Percentiles rank a stretch among this genome's conserved stretches.
Evolutionary conservation across 176 grass and related monocot genomes (phyloP).

Genomic region (Eragrostis curvula): DNA sequence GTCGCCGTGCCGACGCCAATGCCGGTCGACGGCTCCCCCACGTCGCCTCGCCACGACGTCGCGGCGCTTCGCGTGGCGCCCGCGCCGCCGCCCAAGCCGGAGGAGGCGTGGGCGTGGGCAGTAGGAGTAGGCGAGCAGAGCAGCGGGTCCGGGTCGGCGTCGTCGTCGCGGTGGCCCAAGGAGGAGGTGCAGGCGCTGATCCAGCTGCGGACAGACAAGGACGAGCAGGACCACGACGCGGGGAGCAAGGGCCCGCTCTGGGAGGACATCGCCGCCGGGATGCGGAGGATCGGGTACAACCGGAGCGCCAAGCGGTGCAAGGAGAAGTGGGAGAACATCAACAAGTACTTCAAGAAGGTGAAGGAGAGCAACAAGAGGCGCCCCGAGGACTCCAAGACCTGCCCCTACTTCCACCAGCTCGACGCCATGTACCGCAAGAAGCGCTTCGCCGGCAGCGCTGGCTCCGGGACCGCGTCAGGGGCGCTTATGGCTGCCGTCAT

Average conservation of each 20-base stretch:
- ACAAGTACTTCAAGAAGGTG: slow-evolving; percentile 98
- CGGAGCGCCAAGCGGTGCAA: slow-evolving; percentile 89
- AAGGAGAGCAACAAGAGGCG: slow-evolving; percentile 93
- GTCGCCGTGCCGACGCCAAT: background rate
- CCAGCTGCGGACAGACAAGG: slow-evolving; percentile 70
- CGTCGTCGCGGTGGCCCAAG: slow-evolving; percentile 93
- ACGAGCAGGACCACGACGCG: slow-evolving; percentile 59
- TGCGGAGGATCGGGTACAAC: slow-evolving; percentile 85
- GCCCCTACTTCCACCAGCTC: slow-evolving; percentile 90
- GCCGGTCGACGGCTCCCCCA: background rate
- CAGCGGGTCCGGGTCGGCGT: slow-evolving; percentile 27
- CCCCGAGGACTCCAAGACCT: slow-evolving; percentile 89
- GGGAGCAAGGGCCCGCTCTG: slow-evolving; percentile 77
- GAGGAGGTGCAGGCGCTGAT: slow-evolving; percentile 86
- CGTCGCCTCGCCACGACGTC: slow-evolving; percentile 23
- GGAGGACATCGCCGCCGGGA: slow-evolving; percentile 85
- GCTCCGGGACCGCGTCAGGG: background rate
- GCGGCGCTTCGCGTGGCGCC: slow-evolving; percentile 9
- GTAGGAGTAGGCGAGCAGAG: slow-evolving; percentile 7
- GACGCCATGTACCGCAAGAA: slow-evolving; percentile 81
- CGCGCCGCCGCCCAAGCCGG: slow-evolving; percentile 4
- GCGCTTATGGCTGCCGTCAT: background rate
- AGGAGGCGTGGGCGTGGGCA: slow-evolving; percentile 1
- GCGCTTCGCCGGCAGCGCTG: slow-evolving; percentile 7
- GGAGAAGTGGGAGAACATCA: slow-evolving; percentile 99